Conservation (phyloP, 83 land plant species). For the Picea mariana region DNA sequence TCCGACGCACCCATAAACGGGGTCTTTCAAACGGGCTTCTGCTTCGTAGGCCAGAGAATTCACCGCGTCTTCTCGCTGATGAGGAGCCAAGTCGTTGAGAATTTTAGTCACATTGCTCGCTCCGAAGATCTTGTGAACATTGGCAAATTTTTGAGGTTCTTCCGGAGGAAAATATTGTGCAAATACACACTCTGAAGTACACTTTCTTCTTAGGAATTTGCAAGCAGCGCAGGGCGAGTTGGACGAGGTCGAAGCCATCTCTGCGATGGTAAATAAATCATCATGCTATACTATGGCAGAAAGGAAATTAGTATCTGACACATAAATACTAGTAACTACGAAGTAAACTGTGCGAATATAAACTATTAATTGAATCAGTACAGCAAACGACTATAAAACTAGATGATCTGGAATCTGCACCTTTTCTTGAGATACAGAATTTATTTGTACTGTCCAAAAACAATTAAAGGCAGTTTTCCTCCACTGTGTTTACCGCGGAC, state of each 20-base stretch:
- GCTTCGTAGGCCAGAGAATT: constrained; percentile 60
- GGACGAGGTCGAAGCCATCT: constrained; percentile 4
- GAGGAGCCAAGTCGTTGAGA: constrained; percentile 45
- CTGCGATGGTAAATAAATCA: no score
- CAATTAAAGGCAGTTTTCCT: no score
- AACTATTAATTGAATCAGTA: no score
- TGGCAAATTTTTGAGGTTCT: constrained; percentile 52
- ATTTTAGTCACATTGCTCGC: constrained; percentile 64
- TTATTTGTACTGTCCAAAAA: no score
- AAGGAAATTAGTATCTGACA: no score
- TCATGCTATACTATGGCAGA: no score
- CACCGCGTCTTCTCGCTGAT: constrained; percentile 59
- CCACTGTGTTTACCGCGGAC: no score
- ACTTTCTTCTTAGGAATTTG: constrained; percentile 56
- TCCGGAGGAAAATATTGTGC: constrained; percentile 67
- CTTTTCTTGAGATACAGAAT: no score
- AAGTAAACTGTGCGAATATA: no score
- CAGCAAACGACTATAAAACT: no score
- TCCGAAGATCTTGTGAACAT: constrained; percentile 64
- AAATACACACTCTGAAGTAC: constrained; percentile 50
- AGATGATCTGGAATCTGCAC: no score
- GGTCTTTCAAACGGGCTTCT: constrained; percentile 49
- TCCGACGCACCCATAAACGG: constrained; percentile 35
- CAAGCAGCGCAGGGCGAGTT: constrained; percentile 65
- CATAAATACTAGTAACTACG: no score